These are phyloP conservation scores for Allomyces arbusculus DNA, from an alignment of 192 early-diverging fungal genomes.

Conservation along the genomic window DNA sequence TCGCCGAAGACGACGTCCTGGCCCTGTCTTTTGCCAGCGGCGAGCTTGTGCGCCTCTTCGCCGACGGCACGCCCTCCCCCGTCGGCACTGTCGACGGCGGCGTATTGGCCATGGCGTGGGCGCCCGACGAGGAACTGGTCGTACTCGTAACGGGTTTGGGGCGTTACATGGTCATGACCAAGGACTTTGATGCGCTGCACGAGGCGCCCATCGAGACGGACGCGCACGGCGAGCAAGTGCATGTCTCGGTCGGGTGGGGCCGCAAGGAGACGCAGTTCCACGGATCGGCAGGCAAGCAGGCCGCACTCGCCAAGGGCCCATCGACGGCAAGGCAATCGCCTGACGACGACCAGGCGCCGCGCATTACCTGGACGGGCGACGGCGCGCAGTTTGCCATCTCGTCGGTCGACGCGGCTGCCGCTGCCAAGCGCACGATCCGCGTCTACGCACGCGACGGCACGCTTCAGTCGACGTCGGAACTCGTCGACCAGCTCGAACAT, in stretches of 20 bases:
- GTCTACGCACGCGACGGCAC: constrained; percentile 71
- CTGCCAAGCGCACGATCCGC: constrained; percentile 20
- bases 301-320: constrained; percentile 22
- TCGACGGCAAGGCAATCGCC: constrained; percentile 20
- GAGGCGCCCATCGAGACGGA: constrained; percentile 56
- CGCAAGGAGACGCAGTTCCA: constrained; percentile 94
- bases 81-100: constrained; percentile 60
- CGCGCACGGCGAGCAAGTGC: constrained; percentile 44
- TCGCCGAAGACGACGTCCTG: too few species aligned
- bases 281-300: constrained; percentile 63
- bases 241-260: constrained; percentile 87
- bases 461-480: constrained; percentile 63
- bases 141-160: constrained; percentile 50
- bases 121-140: constrained; percentile 74
- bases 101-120: constrained; percentile 53
- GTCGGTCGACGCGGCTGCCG: constrained; percentile 28
- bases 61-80: constrained; percentile 6
- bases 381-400: constrained; percentile 64
- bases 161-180: constrained; percentile 53
- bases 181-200: constrained; percentile 72
- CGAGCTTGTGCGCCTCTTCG: too few species aligned
- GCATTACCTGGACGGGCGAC: constrained; percentile 82
- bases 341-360: constrained; percentile 47
- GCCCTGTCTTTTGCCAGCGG: too few species aligned
- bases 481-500: constrained; percentile 55